Evolutionary conservation across 352 stramenopile species (phyloP).

Genomic region (Pythium vanterpoolii): DNA sequence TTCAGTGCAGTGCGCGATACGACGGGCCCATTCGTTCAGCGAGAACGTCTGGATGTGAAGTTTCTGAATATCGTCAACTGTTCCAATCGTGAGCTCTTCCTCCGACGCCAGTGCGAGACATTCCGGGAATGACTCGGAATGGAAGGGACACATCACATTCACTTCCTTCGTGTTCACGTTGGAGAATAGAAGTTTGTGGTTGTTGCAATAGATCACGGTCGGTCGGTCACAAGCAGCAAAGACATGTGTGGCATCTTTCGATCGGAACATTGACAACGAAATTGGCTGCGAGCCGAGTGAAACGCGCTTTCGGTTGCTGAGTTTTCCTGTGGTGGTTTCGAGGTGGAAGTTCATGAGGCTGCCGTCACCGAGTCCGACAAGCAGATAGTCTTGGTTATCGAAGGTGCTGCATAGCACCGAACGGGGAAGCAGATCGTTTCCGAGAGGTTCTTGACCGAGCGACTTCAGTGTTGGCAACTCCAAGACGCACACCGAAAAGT

Average conservation of each 20-base stretch:
- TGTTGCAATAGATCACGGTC: conserved; percentile 96
- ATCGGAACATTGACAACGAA: conserved; percentile 90
- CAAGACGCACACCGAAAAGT: conserved; percentile 90
- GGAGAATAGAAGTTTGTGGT: conserved; percentile 96
- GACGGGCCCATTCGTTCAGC: conserved; percentile 91
- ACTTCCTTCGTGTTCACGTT: conserved; percentile 93
- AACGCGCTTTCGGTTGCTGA: conserved; percentile 91
- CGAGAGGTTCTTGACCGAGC: conserved; percentile 61
- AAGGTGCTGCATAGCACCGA: conserved; percentile 89
- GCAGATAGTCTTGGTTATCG: conserved; percentile 86
- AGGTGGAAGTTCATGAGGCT: conserved; percentile 93
- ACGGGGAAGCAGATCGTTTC: conserved; percentile 81
- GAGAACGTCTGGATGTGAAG: conserved; percentile 97
- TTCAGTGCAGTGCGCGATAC: conserved; percentile 85
- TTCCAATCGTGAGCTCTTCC: conserved; percentile 94
- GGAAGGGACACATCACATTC: conserved; percentile 91
- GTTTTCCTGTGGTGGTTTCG: conserved; percentile 32
- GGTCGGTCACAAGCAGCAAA: conserved; percentile 96
- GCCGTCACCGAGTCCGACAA: conserved; percentile 97
- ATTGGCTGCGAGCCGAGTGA: conserved; percentile 95
- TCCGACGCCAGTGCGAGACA: conserved; percentile 96
- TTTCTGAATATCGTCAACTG: conserved; percentile 99
- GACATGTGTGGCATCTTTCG: conserved; percentile 92
- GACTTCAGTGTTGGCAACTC: conserved; percentile 74
- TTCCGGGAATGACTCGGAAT: conserved; percentile 91